These are phyloP conservation scores for Kazachstania africana DNA, from an alignment of 805 yeast genomes.

Conservation along the genomic window DNA sequence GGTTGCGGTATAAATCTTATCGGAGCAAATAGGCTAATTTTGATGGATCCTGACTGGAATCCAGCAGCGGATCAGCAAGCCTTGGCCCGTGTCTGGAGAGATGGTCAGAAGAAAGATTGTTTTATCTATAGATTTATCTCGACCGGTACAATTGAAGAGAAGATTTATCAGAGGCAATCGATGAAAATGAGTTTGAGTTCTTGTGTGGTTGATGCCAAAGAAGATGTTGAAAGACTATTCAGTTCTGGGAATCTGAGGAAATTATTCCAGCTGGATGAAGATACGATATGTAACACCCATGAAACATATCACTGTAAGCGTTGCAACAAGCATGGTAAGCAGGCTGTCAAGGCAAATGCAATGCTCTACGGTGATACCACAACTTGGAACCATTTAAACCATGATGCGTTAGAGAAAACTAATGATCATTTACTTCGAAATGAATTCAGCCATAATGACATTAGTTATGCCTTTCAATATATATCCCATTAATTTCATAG, in stretches of 20 bases:
- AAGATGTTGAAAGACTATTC: slow-evolving; percentile 86
- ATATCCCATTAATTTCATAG: slow-evolving; percentile 49
- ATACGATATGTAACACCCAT: slow-evolving; percentile 80
- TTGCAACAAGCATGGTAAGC: slow-evolving; percentile 49
- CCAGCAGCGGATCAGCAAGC: slow-evolving; percentile 99
- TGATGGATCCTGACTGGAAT: slow-evolving; percentile 94
- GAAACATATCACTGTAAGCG: slow-evolving; percentile 83
- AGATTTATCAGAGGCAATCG: slow-evolving; percentile 89
- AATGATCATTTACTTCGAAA: slow-evolving; percentile 70
- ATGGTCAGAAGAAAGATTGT: slow-evolving; percentile 95
- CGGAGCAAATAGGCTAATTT: slow-evolving; percentile 84
- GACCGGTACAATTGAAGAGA: slow-evolving; percentile 93
- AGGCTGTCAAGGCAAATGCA: slow-evolving; percentile 55
- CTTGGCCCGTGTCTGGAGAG: slow-evolving; percentile 96
- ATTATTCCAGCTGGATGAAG: slow-evolving; percentile 56
- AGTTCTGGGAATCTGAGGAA: slow-evolving; percentile 70
- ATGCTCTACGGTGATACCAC: slow-evolving; percentile 97
- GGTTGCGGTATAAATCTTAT: slow-evolving; percentile 97
- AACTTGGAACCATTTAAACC: slow-evolving; percentile 87
- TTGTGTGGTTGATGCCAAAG: slow-evolving; percentile 93
- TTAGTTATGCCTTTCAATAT: slow-evolving; percentile 85
- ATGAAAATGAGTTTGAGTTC: slow-evolving; percentile 89
- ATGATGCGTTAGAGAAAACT: slow-evolving; percentile 44
- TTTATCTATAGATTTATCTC: slow-evolving; percentile 87
- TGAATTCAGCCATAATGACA: slow-evolving; percentile 56